Evolutionary conservation across 2,329 filamentous ascomycete genomes (phyloP).

Genomic region (Rutstroemia sp.): DNA sequence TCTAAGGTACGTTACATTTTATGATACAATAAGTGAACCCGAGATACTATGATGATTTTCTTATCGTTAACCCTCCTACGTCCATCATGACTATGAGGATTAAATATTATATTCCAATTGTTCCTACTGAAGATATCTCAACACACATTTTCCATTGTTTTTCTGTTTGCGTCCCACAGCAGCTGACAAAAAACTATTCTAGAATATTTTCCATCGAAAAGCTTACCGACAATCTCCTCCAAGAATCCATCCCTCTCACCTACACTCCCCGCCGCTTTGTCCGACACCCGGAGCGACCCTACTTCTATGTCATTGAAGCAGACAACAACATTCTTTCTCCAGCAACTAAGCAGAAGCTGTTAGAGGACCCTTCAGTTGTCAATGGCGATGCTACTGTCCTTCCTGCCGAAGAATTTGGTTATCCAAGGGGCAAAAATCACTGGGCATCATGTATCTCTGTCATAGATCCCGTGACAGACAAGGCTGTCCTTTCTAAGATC

Average conservation of each 20-base stretch:
- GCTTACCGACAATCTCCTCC: constrained; percentile 75
- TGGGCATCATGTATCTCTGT: constrained; percentile 97
- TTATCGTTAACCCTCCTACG: constrained; percentile 34
- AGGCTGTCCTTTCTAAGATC: constrained; percentile 67
- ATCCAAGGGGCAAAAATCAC: constrained; percentile 72
- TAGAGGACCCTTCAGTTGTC: constrained; percentile 61
- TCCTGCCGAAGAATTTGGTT: constrained; percentile 78
- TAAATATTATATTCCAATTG: constrained; percentile 76
- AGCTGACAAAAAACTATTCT: constrained; percentile 30
- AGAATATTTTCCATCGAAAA: constrained; percentile 90
- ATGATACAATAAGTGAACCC: not conserved
- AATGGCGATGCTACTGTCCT: constrained; percentile 67
- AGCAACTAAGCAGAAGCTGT: constrained; percentile 65
- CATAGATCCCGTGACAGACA: constrained; percentile 72
- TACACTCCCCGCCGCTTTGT: constrained; percentile 87
- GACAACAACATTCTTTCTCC: constrained; percentile 87
- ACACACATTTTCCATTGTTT: constrained; percentile 14
- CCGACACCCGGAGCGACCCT: constrained; percentile 76
- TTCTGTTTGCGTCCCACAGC: not conserved
- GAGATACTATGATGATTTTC: constrained; percentile 35
- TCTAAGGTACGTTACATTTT: constrained; percentile 56
- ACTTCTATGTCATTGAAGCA: constrained; percentile 91
- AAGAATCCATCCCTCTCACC: constrained; percentile 76
- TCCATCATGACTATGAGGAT: constrained; percentile 33
- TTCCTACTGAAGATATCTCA: constrained; percentile 75